Conservation (phyloP, 2,329 filamentous ascomycete genomes). For the Aspergillus sp. region DNA sequence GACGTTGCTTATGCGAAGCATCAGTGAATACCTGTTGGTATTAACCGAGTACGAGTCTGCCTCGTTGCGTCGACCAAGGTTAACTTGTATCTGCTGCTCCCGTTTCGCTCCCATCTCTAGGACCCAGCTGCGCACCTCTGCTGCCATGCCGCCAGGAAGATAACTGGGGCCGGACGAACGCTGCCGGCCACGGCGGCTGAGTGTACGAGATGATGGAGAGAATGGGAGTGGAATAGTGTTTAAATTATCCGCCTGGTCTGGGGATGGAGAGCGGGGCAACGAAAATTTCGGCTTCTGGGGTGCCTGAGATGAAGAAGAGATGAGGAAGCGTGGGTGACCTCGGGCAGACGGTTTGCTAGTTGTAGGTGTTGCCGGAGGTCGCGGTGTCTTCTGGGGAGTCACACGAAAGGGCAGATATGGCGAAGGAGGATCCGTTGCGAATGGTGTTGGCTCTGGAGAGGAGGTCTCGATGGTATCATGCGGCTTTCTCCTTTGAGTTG, state of each 20-base stretch:
- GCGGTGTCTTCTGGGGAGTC: slow-evolving; percentile 9
- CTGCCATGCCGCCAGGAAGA: slow-evolving; percentile 40
- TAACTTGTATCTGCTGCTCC: slow-evolving; percentile 18
- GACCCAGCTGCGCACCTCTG: slow-evolving; percentile 43
- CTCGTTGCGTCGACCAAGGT: not conserved
- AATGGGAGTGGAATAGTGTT: slow-evolving; percentile 31
- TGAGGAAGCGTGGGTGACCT: slow-evolving; percentile 28
- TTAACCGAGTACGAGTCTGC: not conserved
- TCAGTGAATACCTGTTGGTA: slow-evolving; percentile 18
- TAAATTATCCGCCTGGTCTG: slow-evolving; percentile 17
- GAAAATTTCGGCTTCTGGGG: slow-evolving; percentile 38
- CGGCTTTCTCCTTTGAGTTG: slow-evolving; percentile 4
- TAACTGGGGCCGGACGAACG: slow-evolving; percentile 26
- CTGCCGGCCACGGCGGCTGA: slow-evolving; percentile 31
- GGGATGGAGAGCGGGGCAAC: slow-evolving; percentile 38
- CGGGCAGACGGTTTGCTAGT: slow-evolving; percentile 24
- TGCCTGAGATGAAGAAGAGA: slow-evolving; percentile 26
- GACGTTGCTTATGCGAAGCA: slow-evolving; percentile 18
- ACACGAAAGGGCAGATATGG: slow-evolving; percentile 8
- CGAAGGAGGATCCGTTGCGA: not conserved
- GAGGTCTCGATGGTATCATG: slow-evolving; percentile 23
- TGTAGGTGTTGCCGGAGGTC: slow-evolving; percentile 16
- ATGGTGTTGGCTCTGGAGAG: slow-evolving; percentile 15
- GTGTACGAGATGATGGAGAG: slow-evolving; percentile 34
- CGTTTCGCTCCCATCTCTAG: slow-evolving; percentile 38